Percentiles rank a stretch among this genome's conserved stretches.
phyloP scores from a whole-genome alignment of 495 filamentous ascomycete species.

The Neurospora sp. region DNA sequence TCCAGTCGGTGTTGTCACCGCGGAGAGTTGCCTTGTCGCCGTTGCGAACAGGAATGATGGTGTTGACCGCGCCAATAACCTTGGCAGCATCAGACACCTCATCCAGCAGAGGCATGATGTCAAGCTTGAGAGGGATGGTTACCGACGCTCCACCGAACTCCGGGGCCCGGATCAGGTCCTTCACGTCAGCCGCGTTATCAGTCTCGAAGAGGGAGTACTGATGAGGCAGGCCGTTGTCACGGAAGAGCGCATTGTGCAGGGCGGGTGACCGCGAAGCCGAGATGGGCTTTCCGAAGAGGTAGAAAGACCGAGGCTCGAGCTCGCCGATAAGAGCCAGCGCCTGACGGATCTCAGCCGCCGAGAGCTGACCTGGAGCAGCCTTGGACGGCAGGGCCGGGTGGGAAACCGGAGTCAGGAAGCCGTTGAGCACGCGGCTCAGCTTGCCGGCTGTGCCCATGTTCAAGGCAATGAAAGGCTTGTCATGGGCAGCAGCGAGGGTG shows the following conservation, averaged over 20 bases:
- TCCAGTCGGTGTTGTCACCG: conserved; percentile 95
- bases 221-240: conserved; percentile 73
- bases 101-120: conserved; percentile 75
- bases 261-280: conserved; percentile 70
- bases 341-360: conserved; percentile 75
- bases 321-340: conserved; percentile 71
- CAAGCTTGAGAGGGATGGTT: conserved; percentile 89
- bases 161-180: conserved; percentile 54
- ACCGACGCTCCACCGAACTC: conserved; percentile 90
- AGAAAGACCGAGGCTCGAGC: conserved; percentile 67
- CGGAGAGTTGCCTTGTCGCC: conserved; percentile 41
- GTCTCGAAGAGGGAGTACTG: conserved; percentile 76
- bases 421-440: conserved; percentile 79
- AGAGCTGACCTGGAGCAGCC: conserved; percentile 90
- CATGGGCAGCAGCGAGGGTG: conserved; percentile 59
- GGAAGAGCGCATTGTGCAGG: conserved; percentile 81
- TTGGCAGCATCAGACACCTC: conserved; percentile 66
- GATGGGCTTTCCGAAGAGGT: conserved; percentile 80
- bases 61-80: conserved; percentile 91
- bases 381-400: conserved; percentile 84
- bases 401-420: conserved; percentile 91
- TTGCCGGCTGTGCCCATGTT: conserved; percentile 91
- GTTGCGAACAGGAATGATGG: conserved; percentile 49
- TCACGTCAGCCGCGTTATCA: conserved; percentile 50
- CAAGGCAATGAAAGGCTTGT: conserved; percentile 79